phyloP scores from a whole-genome alignment of 2,329 filamentous ascomycete genomes.

The Fusarium chaquense region DNA sequence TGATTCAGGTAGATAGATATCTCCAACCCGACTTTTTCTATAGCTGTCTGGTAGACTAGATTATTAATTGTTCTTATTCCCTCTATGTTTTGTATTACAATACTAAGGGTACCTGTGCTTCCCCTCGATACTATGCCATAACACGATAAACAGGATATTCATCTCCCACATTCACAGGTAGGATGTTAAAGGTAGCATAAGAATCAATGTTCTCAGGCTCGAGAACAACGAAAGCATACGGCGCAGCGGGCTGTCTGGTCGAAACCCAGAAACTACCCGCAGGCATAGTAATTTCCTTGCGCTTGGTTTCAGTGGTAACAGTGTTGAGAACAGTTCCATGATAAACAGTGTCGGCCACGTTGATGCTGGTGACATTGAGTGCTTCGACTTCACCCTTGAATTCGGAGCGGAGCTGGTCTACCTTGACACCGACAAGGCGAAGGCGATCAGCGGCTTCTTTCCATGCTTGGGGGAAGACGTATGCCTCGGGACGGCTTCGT shows the following conservation, averaged over 20 bases:
- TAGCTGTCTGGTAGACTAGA: no score
- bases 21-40: no score
- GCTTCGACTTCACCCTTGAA: conserved; percentile 45
- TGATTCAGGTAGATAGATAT: no score
- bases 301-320: conserved; percentile 35
- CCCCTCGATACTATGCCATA: not conserved
- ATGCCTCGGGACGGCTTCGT: conserved; percentile 44
- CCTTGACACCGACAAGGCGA: conserved; percentile 38
- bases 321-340: conserved; percentile 43
- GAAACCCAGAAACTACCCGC: conserved; percentile 47
- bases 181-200: conserved; percentile 44
- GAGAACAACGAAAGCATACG: conserved; percentile 44
- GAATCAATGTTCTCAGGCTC: conserved; percentile 48
- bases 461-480: conserved; percentile 47
- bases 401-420: conserved; percentile 38
- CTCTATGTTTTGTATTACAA: not conserved
- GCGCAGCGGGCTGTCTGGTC: conserved; percentile 46
- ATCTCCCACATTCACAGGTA: conserved; percentile 41
- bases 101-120: no score
- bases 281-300: conserved; percentile 41
- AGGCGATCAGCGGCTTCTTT: conserved; percentile 44
- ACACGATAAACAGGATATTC: conserved; percentile 49
- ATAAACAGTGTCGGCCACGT: conserved; percentile 31
- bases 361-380: conserved; percentile 36
- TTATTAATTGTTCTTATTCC: not conserved